A percentile compares a stretch with the other conserved stretches of the same genome.
phyloP scores from a whole-genome alignment of 257 asterid genomes.

The Ocimum tenuiflorum region DNA sequence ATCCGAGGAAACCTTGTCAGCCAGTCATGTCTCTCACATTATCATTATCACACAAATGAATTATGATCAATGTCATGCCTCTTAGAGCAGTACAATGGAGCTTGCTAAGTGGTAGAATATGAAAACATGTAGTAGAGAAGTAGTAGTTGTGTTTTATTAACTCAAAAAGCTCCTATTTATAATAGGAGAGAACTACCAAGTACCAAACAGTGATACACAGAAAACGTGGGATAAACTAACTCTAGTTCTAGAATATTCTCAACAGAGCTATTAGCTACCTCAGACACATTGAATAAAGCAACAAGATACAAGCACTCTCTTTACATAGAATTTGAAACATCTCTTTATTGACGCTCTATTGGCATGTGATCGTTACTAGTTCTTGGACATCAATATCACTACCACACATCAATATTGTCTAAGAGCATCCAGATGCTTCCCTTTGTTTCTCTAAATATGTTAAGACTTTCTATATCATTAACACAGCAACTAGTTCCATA shows the following conservation, averaged over 20 bases:
- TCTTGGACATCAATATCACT: background rate
- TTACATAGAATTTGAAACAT: background rate
- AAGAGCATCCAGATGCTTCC: constrained; percentile 14
- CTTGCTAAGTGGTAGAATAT: no score
- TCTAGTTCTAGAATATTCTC: no score
- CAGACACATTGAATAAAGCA: background rate
- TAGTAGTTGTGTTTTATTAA: no score
- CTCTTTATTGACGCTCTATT: background rate
- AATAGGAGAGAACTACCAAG: no score
- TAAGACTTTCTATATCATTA: background rate
- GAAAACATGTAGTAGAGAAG: no score
- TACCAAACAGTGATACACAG: no score
- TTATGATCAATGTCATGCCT: background rate
- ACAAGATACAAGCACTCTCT: background rate
- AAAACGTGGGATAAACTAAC: no score
- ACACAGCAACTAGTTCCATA: constrained; percentile 30
- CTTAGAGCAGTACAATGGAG: background rate
- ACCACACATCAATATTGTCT: background rate
- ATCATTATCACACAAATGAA: background rate
- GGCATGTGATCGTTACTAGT: background rate
- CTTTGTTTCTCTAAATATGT: background rate
- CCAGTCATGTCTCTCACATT: background rate
- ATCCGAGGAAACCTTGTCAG: background rate
- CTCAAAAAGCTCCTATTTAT: no score
- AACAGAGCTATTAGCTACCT: background rate